Conservation (phyloP, 805 yeast genomes). For the Kuraishia molischiana region DNA sequence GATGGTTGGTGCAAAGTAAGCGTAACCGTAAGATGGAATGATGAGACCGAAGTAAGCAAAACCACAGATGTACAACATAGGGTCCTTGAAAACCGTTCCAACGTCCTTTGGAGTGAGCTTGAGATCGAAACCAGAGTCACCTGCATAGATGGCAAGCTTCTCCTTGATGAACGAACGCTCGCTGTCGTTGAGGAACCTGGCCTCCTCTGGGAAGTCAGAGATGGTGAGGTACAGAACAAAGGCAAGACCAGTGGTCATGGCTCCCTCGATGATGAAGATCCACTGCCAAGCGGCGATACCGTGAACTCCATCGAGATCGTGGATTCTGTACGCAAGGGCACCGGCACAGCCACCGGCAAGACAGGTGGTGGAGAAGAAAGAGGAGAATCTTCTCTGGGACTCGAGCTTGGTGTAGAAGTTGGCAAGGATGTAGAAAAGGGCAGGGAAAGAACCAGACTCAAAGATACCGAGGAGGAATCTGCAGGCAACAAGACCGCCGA, state of each 20-base stretch:
- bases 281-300: constrained; percentile 38
- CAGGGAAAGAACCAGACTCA: constrained; percentile 69
- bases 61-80: constrained; percentile 46
- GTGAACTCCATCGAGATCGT: constrained; percentile 38
- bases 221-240: constrained; percentile 31
- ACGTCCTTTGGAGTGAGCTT: constrained; percentile 37
- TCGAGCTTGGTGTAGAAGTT: constrained; percentile 57
- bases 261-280: constrained; percentile 31
- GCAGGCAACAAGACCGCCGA: constrained; percentile 49
- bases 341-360: constrained; percentile 78
- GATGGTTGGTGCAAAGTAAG: constrained; percentile 63
- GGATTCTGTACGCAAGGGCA: constrained; percentile 56
- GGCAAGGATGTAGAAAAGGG: constrained; percentile 60
- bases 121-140: constrained; percentile 39
- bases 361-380: constrained; percentile 62
- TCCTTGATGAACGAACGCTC: constrained; percentile 47
- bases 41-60: constrained; percentile 55
- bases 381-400: constrained; percentile 59
- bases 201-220: constrained; percentile 67
- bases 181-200: constrained; percentile 38
- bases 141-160: constrained; percentile 47
- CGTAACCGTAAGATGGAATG: constrained; percentile 70
- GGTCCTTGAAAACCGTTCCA: constrained; percentile 44
- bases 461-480: constrained; percentile 58
- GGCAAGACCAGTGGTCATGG: constrained; percentile 24